Base-by-base conservation (phyloP, 2,329 filamentous ascomycete species). In the Graphiopsis chlorocephala region DNA sequence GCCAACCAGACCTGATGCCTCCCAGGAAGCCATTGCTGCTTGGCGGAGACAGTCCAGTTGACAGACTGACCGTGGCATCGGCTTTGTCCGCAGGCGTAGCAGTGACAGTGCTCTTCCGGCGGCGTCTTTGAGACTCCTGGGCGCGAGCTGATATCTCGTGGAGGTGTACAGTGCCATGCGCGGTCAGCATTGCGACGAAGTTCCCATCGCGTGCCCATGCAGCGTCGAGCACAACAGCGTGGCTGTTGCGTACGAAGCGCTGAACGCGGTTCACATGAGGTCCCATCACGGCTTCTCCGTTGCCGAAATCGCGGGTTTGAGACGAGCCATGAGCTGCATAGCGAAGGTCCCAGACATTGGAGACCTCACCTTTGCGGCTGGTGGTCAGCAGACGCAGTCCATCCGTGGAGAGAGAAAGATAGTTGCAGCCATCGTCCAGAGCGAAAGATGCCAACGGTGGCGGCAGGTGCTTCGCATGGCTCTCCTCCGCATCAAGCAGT, bases 151-250 rank as follows among this genome's bases (percentile, higher is more conserved):
- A 92, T 77, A 98, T 86, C 69, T 97, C 91, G 68, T 97, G 89
- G 50, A 98, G 86, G 78, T 99, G 95, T 12, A 97, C 88, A 10
- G 95, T 99, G n/a, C 94, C 93, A 70, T 93, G 91, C 72, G 96
- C 92, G 0, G 95, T 98, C 28, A 97, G 88, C 79, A 99, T 88
- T 1, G 93, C 94, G 45, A 96, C 80, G 65, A 91, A 89, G 74
- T 96, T 91, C 25, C 91, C 92, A 64, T 89, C 88, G 3, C 91
- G 91, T 63, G 86, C 90, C 95, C 95, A 99, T 3, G 88, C 87
- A 48, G 97, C 91, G 73, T 97, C 94, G 25, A 97, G 86, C 63
- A 98, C 92, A 62, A 91, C 90, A 3, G 95, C 92, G 57, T 94
- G 90, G 1, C 94, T 98, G 86, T 97, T 90, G 47, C 95, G 88